These are phyloP conservation scores for Plasmodium relictum DNA, from an alignment of 169 alveolate genomes.

Conservation along the genomic window DNA sequence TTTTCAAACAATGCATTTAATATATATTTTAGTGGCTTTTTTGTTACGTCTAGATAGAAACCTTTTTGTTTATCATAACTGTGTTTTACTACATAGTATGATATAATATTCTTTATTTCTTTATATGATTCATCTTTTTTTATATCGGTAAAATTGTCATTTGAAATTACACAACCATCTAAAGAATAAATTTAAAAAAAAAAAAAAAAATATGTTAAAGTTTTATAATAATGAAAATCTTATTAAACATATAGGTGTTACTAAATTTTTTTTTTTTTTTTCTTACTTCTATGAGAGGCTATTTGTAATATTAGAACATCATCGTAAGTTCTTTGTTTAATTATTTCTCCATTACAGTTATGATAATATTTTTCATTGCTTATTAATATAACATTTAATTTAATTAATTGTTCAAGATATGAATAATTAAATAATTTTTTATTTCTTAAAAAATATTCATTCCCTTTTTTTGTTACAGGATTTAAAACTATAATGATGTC, in stretches of 20 bases:
- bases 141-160: constrained; percentile 51
- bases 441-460: constrained; percentile 50
- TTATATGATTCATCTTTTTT: neutral
- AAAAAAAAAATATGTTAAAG: constrained; percentile 1
- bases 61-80: constrained; percentile 59
- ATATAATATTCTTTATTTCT: constrained; percentile 42
- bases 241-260: neutral
- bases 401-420: constrained; percentile 39
- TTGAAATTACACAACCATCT: constrained; percentile 73
- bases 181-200: constrained; percentile 1
- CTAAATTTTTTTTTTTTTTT: neutral
- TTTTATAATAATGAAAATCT: neutral
- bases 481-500: constrained; percentile 60
- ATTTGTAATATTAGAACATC: constrained; percentile 41
- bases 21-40: constrained; percentile 44
- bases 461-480: constrained; percentile 48
- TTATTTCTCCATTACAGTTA: constrained; percentile 10
- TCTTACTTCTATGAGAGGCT: constrained; percentile 57
- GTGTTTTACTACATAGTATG: constrained; percentile 52
- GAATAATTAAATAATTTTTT: constrained; percentile 40
- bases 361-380: constrained; percentile 48
- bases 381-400: constrained; percentile 43
- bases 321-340: constrained; percentile 44
- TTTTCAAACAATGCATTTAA: constrained; percentile 59
- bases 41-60: constrained; percentile 42